A percentile compares a stretch with the other conserved stretches of the same genome.
Evolutionary conservation across 176 grass and related monocot species (phyloP).

Genomic region (Miscanthus lutarioriparius): DNA sequence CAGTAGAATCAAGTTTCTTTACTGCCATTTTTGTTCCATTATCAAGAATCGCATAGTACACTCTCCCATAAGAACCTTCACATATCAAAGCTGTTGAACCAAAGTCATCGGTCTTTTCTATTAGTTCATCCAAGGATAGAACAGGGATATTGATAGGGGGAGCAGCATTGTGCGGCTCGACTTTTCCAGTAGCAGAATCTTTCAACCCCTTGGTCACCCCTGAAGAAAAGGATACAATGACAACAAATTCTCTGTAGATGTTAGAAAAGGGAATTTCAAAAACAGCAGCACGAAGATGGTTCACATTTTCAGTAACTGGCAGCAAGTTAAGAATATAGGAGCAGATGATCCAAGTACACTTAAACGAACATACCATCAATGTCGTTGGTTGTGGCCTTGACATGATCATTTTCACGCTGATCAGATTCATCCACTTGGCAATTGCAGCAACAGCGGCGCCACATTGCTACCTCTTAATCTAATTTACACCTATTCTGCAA

Average conservation of each 20-base stretch:
- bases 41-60: slow-evolving; percentile 69
- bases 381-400: slow-evolving; percentile 44
- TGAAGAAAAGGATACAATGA: slow-evolving; percentile 21
- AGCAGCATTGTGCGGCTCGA: slow-evolving; percentile 43
- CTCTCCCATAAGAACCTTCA: slow-evolving; percentile 92
- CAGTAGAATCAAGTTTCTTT: slow-evolving; percentile 78
- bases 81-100: slow-evolving; percentile 71
- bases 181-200: slow-evolving; percentile 46
- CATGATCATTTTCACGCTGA: slow-evolving; percentile 43
- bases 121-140: slow-evolving; percentile 70
- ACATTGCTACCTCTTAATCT: slow-evolving; percentile 32
- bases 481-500: slow-evolving; percentile 17
- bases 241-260: neutral
- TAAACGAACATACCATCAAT: slow-evolving; percentile 42
- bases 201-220: slow-evolving; percentile 41
- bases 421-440: slow-evolving; percentile 50
- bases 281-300: slow-evolving; percentile 5
- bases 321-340: neutral
- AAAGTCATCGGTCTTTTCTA: slow-evolving; percentile 86
- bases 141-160: slow-evolving; percentile 62
- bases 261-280: neutral
- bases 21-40: slow-evolving; percentile 71
- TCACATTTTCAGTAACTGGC: neutral
- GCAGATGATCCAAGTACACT: neutral
- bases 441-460: slow-evolving; percentile 77